Percentiles rank a stretch among this genome's conserved stretches.
Evolutionary conservation across 78 protist genomes (phyloP).

Genomic region (Guillardia theta): DNA sequence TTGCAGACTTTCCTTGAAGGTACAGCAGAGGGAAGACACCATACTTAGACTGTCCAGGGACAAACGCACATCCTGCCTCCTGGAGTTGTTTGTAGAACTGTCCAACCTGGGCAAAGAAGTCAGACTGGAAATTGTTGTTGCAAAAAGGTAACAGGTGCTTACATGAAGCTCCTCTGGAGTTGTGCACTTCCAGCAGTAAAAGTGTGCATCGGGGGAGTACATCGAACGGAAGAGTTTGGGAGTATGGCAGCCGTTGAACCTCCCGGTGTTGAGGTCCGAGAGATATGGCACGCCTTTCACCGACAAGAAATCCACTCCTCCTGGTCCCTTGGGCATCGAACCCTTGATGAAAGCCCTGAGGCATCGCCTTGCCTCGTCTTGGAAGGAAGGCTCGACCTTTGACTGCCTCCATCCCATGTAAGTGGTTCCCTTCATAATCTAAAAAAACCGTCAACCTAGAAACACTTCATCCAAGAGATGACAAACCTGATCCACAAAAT

Average conservation of each 20-base stretch:
- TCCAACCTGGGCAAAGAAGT: not conserved
- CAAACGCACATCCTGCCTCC: not conserved
- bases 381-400: not conserved
- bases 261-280: constrained; percentile 31
- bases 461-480: too few relatives aligned
- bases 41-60: not conserved
- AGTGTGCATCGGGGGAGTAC: not conserved
- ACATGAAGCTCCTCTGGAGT: not conserved
- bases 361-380: not conserved
- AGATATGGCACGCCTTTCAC: not conserved
- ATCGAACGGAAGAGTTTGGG: not conserved
- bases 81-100: not conserved
- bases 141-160: too few relatives aligned
- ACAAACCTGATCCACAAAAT: not conserved
- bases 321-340: not conserved
- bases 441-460: too few relatives aligned
- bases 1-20: not conserved
- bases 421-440: constrained; percentile 4
- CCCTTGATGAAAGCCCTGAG: not conserved
- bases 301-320: constrained; percentile 32
- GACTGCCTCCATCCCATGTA: constrained; percentile 1
- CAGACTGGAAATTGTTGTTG: too few relatives aligned
- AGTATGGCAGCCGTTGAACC: constrained; percentile 22
- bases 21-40: constrained; percentile 39
- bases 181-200: constrained; percentile 1